Evolutionary conservation across 257 asterid genomes (phyloP), one percentile per base, ranked within the genome.

Genomic region (Solanum etuberosum): DNA sequence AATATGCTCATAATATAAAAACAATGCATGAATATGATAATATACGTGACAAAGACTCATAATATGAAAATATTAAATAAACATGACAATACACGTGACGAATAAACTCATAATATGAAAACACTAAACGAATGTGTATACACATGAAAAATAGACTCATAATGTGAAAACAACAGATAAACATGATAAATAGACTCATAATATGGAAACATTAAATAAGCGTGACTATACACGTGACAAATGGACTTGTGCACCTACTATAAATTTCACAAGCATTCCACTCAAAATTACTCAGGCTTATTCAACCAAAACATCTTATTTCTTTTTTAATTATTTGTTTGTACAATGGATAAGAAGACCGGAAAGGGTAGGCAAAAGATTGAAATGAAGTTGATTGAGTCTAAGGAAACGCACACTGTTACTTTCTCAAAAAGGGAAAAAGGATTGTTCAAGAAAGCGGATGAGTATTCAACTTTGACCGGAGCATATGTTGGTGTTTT

Each of bases 371-470:
- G 46, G 80, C 27, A 72, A 72, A 34, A 72, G 46, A 72, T 72
- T 72, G 80, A 72, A 72, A 34, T 72, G 80, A 72, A 72, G 2
- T 10, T 34, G 5, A 34, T 34, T 0, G 9, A 71, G 7, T 34
- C 43, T 18, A 20, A 32, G 4, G 4, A 72, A 4, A 18, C 29
- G 34, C 27, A n/a, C 5, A 2, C 0, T 0, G 5, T 72, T 18
- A 72, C 25, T 72, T 72, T 72, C 43, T 35, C 48, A 2, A 72
- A 72, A 72, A 9, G 16, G 80, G 20, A 72, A 34, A 18, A 72
- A 35, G 25, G 16, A 12, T 34, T 20, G 43, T 71, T 32, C 27
- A 71, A 71, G 78, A 71, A 71, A 72, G 46, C 1, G 0, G 15
- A 72, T 18, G 2, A 34, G 5, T 5, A 9, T 72, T 20, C 80